These are phyloP conservation scores for Racocetra persica DNA, from an alignment of 371 early-diverging fungal species.

Conservation along the genomic window DNA sequence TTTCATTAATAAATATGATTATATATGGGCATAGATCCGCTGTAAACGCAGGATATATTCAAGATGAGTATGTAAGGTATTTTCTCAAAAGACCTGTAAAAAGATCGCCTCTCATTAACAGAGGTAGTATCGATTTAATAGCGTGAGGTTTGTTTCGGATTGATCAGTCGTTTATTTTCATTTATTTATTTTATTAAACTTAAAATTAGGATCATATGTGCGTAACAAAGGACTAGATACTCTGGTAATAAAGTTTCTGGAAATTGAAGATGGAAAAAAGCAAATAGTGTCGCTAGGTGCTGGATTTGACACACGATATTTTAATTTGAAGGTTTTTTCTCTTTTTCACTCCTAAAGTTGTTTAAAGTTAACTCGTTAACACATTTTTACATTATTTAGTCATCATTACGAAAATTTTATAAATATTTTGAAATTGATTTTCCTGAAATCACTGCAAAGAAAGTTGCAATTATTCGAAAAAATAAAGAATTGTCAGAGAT, in stretches of 20 bases:
- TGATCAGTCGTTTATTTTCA: background rate
- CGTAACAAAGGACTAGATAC: slow-evolving; percentile 73
- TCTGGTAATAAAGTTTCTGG: slow-evolving; percentile 69
- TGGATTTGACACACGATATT: slow-evolving; percentile 94
- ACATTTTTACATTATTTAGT: background rate
- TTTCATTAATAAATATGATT: background rate
- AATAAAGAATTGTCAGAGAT: slow-evolving; percentile 59
- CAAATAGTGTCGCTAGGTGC: slow-evolving; percentile 92
- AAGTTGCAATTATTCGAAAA: slow-evolving; percentile 73
- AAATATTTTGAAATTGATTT: slow-evolving; percentile 94
- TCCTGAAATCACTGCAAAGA: slow-evolving; percentile 81
- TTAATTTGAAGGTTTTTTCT: slow-evolving; percentile 68
- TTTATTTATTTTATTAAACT: background rate
- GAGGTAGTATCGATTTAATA: slow-evolving; percentile 64
- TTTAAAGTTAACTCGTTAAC: background rate
- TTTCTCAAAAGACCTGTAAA: slow-evolving; percentile 76
- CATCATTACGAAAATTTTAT: slow-evolving; percentile 30
- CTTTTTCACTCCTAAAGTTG: background rate
- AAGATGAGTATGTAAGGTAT: slow-evolving; percentile 77
- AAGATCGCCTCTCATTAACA: slow-evolving; percentile 91
- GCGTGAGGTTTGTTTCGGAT: background rate
- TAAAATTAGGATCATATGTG: slow-evolving; percentile 47
- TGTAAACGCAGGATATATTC: slow-evolving; percentile 77
- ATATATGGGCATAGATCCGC: slow-evolving; percentile 71
- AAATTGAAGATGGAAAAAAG: slow-evolving; percentile 49